These are phyloP conservation scores for Dysphania ambrosioides DNA, from an alignment of 148 eudicot genomes.

Conservation along the genomic window DNA sequence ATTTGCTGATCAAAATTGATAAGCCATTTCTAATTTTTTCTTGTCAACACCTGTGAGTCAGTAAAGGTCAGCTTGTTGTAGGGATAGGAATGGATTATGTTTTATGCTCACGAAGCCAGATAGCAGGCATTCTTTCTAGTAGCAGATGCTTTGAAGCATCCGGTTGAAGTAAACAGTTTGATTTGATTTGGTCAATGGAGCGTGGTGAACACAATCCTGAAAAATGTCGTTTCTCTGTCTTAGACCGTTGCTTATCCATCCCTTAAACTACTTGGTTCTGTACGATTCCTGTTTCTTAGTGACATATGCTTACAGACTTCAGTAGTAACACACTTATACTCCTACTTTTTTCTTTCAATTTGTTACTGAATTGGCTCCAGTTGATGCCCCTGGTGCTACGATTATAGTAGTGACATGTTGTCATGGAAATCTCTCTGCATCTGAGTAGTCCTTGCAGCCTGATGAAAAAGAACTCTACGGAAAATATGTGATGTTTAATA, in stretches of 20 bases:
- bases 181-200: constrained; percentile 99
- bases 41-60: not conserved
- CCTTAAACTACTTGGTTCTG: not conserved
- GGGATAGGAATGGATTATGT: not conserved
- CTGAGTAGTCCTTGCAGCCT: constrained; percentile 62
- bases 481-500: constrained; percentile 81
- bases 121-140: constrained; percentile 83
- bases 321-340: not conserved
- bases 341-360: constrained; percentile 52
- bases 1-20: too few relatives aligned
- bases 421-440: constrained; percentile 80
- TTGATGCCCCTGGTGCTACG: constrained; percentile 86
- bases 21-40: too few relatives aligned
- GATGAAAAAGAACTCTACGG: constrained; percentile 54
- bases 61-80: not conserved
- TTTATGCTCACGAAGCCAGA: constrained; percentile 2
- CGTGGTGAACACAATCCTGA: constrained; percentile 99
- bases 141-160: constrained; percentile 90
- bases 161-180: constrained; percentile 82
- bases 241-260: not conserved
- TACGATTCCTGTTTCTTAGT: not conserved
- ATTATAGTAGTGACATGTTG: constrained; percentile 96
- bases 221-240: constrained; percentile 27
- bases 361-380: constrained; percentile 74
- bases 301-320: not conserved